Evolutionary conservation across 331 rosid species (phyloP), one percentile per base, ranked within the genome.

Genomic region (Rhamnella rubrinervis): DNA sequence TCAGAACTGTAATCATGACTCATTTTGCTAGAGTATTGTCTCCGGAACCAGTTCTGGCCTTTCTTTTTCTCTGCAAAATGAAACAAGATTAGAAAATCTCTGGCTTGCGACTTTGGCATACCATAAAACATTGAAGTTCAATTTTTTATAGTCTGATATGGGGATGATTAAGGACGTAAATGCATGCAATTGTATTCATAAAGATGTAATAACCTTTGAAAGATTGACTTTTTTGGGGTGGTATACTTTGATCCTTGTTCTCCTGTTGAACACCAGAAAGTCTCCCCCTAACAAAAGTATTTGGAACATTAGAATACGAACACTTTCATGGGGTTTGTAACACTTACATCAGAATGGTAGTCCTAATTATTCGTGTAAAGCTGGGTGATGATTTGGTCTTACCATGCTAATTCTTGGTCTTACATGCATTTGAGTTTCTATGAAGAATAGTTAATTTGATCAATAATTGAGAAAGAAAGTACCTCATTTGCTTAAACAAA

Each of bases 31-130:
- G 71, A 35, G 41, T 81, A 70, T 65, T 16, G 86, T 60, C 86
- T 84, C 71, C 61, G 82, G n/a, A 87, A 74, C 99, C 99, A 95
- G 71, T 68, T 82, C 69, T 70, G 80, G 6, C 70, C 44, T 56
- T 71, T 79, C 71, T 71, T 93, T 73, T 77, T 87, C 73, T 81
- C 96, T 88, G 80, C 70, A 75, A 26, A 66, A 68, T 59, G 68
- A 50, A 56, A 26, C 66, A 55, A 10, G 14, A 14, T 44, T 44
- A 44, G 14, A 14, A 44, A 44, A 44, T 44, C 49, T 44, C 49
- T 8, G 49, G 49, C 14, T 44, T 44, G 49, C 11, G 49, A 14
- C 49, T 9, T 44, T 44, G 35, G 5, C 35, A 31, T 31, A 44
- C 49, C 13, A 44, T 0, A 44, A 44, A 8, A 8, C 11, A 11